Percentiles rank a stretch among this genome's conserved stretches.
Evolutionary conservation across 2,329 filamentous ascomycete species (phyloP).

Genomic region (Fusarium chuoi): DNA sequence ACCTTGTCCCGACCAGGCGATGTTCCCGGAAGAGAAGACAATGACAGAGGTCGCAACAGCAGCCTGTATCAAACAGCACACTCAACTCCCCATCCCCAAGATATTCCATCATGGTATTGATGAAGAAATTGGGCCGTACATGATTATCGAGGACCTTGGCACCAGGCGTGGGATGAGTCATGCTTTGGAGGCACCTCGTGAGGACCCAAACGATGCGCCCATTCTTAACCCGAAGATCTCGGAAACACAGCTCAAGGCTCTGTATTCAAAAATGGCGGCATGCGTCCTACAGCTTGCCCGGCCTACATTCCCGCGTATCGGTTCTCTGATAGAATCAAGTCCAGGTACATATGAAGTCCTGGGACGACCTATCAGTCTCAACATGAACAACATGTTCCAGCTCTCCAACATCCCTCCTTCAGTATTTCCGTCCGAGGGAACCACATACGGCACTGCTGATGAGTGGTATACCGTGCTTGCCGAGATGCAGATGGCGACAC

Average conservation of each 20-base stretch:
- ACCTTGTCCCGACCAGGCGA: conserved; percentile 32
- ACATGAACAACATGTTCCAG: conserved; percentile 55
- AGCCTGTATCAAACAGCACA: conserved; percentile 25
- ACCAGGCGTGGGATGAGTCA: conserved; percentile 33
- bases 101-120: conserved; percentile 37
- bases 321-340: conserved; percentile 47
- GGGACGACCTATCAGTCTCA: conserved; percentile 52
- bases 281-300: conserved; percentile 54
- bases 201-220: conserved; percentile 33
- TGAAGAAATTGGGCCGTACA: conserved; percentile 35
- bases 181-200: conserved; percentile 28
- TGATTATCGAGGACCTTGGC: conserved; percentile 37
- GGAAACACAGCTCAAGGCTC: conserved; percentile 44
- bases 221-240: conserved; percentile 41
- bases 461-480: conserved; percentile 53
- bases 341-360: conserved; percentile 44
- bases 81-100: conserved; percentile 41
- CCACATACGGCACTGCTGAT: conserved; percentile 44
- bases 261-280: conserved; percentile 53
- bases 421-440: conserved; percentile 36
- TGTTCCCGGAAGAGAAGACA: conserved; percentile 40
- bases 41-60: conserved; percentile 39
- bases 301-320: conserved; percentile 51
- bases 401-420: conserved; percentile 40
- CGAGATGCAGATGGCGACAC: conserved; percentile 53